phyloP scores from a whole-genome alignment of 2,329 filamentous ascomycete genomes.

The Phaeosphaeria sp. region DNA sequence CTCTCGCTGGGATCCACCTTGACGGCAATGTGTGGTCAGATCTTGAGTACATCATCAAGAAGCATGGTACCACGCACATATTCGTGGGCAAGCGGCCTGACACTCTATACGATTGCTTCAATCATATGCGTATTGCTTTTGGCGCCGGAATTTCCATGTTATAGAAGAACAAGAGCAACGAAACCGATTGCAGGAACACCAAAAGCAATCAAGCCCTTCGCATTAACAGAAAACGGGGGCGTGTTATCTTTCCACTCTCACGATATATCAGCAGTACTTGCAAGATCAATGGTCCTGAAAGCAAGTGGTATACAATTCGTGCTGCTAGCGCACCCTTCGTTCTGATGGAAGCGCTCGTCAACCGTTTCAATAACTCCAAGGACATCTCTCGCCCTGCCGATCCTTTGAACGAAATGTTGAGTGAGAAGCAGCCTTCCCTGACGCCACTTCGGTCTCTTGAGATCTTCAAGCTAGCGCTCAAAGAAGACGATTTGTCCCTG shows the following conservation, averaged over 20 bases:
- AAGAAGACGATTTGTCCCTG: neutral
- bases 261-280: neutral
- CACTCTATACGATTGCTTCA: neutral
- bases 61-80: neutral
- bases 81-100: neutral
- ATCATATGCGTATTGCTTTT: neutral
- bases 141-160: neutral
- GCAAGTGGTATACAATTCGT: neutral
- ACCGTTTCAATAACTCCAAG: neutral
- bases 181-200: neutral
- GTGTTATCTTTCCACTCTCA: neutral
- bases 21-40: neutral
- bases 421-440: neutral
- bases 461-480: conserved; percentile 1
- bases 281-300: neutral
- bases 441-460: neutral
- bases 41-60: conserved; percentile 1
- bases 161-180: neutral
- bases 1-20: neutral
- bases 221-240: neutral
- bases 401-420: neutral
- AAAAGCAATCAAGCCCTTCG: neutral
- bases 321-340: neutral
- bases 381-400: neutral
- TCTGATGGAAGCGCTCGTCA: neutral